Conservation (phyloP, 2,329 filamentous ascomycete genomes). For the Paecilomyces niveus region DNA sequence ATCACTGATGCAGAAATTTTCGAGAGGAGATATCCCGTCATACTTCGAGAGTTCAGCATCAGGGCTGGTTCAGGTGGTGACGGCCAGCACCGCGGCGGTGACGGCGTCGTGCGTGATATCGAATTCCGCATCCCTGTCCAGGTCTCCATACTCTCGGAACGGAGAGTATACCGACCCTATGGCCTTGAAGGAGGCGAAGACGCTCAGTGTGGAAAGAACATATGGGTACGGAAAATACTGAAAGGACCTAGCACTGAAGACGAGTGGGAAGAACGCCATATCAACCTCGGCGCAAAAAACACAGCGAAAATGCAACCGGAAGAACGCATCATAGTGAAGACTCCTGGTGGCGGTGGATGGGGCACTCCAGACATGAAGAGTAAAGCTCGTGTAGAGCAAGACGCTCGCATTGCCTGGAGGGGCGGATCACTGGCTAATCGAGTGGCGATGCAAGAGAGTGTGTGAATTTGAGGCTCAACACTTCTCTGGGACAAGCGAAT, state of each 20-base stretch:
- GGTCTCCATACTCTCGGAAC: constrained; percentile 67
- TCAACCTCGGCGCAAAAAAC: constrained; percentile 25
- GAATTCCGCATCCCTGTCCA: constrained; percentile 73
- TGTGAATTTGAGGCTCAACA: constrained; percentile 14
- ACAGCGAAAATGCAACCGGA: constrained; percentile 25
- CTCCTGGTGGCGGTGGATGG: constrained; percentile 33
- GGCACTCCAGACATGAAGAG: constrained; percentile 46
- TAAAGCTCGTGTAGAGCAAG: constrained; percentile 41
- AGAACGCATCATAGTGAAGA: constrained; percentile 31
- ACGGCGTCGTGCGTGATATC: constrained; percentile 71
- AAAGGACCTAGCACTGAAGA: constrained; percentile 23
- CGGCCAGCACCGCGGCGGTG: constrained; percentile 63
- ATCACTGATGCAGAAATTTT: constrained; percentile 78
- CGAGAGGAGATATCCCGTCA: constrained; percentile 67
- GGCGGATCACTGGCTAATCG: constrained; percentile 50
- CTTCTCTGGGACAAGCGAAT: neutral
- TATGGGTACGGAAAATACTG: constrained; percentile 70
- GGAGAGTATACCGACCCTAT: constrained; percentile 67
- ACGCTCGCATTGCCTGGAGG: constrained; percentile 55
- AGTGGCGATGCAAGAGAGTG: constrained; percentile 43
- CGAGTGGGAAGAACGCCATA: constrained; percentile 13
- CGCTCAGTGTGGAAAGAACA: constrained; percentile 67
- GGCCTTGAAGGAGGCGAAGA: constrained; percentile 75
- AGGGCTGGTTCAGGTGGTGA: constrained; percentile 55
- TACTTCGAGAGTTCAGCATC: constrained; percentile 64